Conservation (phyloP, 345 rosid species). For the Aurinia saxatilis region DNA sequence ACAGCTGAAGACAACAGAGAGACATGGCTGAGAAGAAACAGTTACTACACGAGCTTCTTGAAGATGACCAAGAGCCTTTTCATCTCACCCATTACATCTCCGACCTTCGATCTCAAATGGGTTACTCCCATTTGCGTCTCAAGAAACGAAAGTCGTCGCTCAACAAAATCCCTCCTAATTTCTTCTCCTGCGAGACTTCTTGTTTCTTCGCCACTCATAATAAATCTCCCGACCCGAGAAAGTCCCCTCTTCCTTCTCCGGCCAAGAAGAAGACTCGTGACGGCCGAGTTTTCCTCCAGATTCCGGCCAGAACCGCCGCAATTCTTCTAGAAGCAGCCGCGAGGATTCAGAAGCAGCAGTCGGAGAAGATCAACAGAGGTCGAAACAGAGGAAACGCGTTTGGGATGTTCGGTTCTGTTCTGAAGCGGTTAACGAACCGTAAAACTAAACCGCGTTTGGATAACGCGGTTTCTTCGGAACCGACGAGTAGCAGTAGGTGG, state of each 20-base stretch:
- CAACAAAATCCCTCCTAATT: constrained; percentile 24
- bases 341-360: constrained; percentile 58
- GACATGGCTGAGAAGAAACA: constrained; percentile 46
- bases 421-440: constrained; percentile 43
- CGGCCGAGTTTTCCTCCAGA: constrained; percentile 29
- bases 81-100: constrained; percentile 60
- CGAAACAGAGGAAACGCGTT: constrained; percentile 27
- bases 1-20: too few relatives aligned
- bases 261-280: constrained; percentile 25
- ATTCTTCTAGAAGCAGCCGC: constrained; percentile 69
- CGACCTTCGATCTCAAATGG: constrained; percentile 42
- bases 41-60: constrained; percentile 51
- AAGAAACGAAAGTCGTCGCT: constrained; percentile 47
- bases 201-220: constrained; percentile 52
- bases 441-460: constrained; percentile 28
- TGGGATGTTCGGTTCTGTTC: constrained; percentile 49
- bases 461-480: constrained; percentile 19
- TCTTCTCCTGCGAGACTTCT: constrained; percentile 44
- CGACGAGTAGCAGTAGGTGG: constrained; percentile 17
- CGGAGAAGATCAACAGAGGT: constrained; percentile 18
- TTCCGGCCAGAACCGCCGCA: constrained; percentile 25
- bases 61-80: constrained; percentile 92
- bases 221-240: constrained; percentile 59
- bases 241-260: constrained; percentile 60
- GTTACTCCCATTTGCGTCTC: constrained; percentile 35